Percentiles rank a stretch among this genome's conserved stretches.
Conservation (phyloP, 2,329 filamentous ascomycete species). For the Camillea tinctor region DNA sequence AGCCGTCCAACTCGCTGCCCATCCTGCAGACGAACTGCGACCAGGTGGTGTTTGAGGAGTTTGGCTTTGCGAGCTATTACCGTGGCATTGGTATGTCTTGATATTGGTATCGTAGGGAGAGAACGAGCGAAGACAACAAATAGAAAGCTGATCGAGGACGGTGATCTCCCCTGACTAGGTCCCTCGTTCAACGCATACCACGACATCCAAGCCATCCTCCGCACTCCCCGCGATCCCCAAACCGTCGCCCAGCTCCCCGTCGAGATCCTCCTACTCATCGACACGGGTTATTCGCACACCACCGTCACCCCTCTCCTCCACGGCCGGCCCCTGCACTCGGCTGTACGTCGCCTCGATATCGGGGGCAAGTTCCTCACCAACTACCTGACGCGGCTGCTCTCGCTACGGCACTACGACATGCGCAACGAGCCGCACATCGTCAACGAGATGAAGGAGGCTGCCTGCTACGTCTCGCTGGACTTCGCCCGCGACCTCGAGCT, state of each 20-base stretch:
- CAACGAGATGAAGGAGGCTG: slow-evolving; percentile 91
- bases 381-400: slow-evolving; percentile 84
- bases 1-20: slow-evolving; percentile 80
- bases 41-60: slow-evolving; percentile 97
- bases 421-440: slow-evolving; percentile 90
- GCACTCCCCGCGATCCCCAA: slow-evolving; percentile 51
- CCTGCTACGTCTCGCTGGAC: slow-evolving; percentile 78
- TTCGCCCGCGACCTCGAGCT: slow-evolving; percentile 77
- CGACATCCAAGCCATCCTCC: slow-evolving; percentile 69
- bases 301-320: slow-evolving; percentile 83
- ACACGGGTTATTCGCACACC: slow-evolving; percentile 91
- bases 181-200: slow-evolving; percentile 80
- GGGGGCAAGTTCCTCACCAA: slow-evolving; percentile 94
- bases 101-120: neutral
- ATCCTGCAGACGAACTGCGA: slow-evolving; percentile 86
- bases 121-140: neutral
- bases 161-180: slow-evolving; percentile 44
- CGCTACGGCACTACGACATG: slow-evolving; percentile 91
- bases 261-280: slow-evolving; percentile 84
- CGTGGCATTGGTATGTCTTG: slow-evolving; percentile 62
- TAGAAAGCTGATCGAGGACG: neutral
- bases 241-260: slow-evolving; percentile 53
- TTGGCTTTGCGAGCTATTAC: slow-evolving; percentile 84
- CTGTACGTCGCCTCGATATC: slow-evolving; percentile 80
- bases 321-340: slow-evolving; percentile 76